A percentile compares a stretch with the other conserved stretches of the same genome.
Evolutionary conservation across 495 filamentous ascomycete species (phyloP).

Genomic region (Cercophora newfieldiana): DNA sequence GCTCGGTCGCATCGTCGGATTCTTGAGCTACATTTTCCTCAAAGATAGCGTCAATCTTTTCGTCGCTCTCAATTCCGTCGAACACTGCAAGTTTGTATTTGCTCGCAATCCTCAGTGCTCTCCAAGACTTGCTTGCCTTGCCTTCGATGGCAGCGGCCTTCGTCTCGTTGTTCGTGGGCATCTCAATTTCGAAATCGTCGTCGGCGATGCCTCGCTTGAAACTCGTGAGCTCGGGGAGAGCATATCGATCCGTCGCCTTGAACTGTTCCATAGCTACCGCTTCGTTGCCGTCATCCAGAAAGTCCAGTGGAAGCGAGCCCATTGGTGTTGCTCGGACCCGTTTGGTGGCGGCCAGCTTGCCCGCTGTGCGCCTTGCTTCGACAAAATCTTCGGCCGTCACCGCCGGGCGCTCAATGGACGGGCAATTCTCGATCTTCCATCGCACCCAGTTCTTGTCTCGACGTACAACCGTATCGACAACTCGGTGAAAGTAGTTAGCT

Average conservation of each 20-base stretch:
- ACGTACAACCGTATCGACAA: conserved; percentile 92
- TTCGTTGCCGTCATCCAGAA: conserved; percentile 65
- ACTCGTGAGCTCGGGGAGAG: conserved; percentile 44
- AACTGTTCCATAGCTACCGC: conserved; percentile 48
- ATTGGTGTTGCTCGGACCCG: conserved; percentile 64
- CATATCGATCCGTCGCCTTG: conserved; percentile 46
- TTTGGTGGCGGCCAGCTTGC: conserved; percentile 64
- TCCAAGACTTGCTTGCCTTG: conserved; percentile 87
- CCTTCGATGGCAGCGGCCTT: conserved; percentile 63
- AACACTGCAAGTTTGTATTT: conserved; percentile 71
- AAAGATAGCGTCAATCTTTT: conserved; percentile 60
- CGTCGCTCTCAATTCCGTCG: conserved; percentile 81
- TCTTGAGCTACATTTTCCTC: conserved; percentile 36
- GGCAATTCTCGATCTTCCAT: conserved; percentile 95
- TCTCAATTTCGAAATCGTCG: conserved; percentile 80
- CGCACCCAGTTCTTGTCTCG: conserved; percentile 97
- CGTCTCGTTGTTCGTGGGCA: conserved; percentile 68
- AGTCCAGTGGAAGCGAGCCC: conserved; percentile 71
- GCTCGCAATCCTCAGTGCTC: conserved; percentile 75
- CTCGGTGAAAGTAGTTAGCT: conserved; percentile 90
- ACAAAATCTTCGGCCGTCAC: conserved; percentile 65
- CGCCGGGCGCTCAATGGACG: conserved; percentile 73
- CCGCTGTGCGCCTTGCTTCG: conserved; percentile 62
- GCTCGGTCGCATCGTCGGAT: conserved; percentile 27
- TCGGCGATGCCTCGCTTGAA: conserved; percentile 63